These are phyloP conservation scores for Cytospora chrysosperma DNA, from an alignment of 2,329 filamentous ascomycete species.

Conservation along the genomic window DNA sequence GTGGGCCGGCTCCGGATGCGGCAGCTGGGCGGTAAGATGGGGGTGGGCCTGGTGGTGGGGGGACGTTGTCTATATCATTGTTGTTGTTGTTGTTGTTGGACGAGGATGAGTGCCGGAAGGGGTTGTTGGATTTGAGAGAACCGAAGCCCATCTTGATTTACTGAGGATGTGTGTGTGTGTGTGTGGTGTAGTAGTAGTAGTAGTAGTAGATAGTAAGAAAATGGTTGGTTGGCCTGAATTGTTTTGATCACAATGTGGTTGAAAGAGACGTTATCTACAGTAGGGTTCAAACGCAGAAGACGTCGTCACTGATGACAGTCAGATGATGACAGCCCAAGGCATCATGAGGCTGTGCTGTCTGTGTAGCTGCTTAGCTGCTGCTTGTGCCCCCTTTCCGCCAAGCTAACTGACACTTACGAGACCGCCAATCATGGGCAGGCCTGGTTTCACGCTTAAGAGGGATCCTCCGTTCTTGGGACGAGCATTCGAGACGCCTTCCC, in stretches of 20 bases:
- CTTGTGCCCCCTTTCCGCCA: background rate
- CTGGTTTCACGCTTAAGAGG: background rate
- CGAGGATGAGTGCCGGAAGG: slow-evolving; percentile 26
- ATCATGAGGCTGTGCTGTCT: slow-evolving; percentile 11
- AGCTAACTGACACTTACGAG: background rate
- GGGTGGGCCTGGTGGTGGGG: slow-evolving; percentile 29
- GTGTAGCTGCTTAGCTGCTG: too few species aligned
- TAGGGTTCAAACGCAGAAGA: too few species aligned
- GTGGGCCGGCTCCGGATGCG: slow-evolving; percentile 8
- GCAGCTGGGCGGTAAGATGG: slow-evolving; percentile 25
- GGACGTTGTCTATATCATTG: slow-evolving; percentile 19
- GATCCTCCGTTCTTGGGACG: too few species aligned
- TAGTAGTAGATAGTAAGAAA: too few species aligned
- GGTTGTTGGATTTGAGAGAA: slow-evolving; percentile 21
- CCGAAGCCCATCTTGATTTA: slow-evolving; percentile 15
- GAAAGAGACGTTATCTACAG: too few species aligned
- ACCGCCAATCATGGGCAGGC: slow-evolving; percentile 4
- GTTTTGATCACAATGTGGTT: too few species aligned
- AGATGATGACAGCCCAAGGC: background rate
- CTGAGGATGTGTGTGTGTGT: background rate
- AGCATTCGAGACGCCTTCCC: background rate
- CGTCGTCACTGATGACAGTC: background rate
- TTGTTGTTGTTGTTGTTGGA: background rate
- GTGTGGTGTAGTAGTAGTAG: too few species aligned
- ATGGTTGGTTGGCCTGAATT: too few species aligned